These are phyloP conservation scores for Madurella mycetomatis DNA, from an alignment of 2,329 filamentous ascomycete species.

Conservation along the genomic window DNA sequence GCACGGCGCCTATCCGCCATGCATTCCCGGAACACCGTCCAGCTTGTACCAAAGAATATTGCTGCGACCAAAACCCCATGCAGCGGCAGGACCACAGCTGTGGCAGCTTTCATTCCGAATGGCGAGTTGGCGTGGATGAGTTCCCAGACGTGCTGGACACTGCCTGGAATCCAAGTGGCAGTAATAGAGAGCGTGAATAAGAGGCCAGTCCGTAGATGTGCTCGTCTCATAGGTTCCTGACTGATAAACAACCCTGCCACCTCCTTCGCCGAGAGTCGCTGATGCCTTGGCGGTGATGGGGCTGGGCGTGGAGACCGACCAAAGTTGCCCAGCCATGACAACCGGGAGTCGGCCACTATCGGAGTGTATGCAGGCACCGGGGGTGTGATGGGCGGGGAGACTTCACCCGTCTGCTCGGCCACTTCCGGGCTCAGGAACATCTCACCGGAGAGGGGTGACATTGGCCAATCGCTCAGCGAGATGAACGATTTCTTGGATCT, in stretches of 20 bases:
- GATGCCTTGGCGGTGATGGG: background rate
- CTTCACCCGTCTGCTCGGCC: background rate
- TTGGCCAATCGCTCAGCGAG: background rate
- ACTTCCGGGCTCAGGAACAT: background rate
- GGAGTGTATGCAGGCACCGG: background rate
- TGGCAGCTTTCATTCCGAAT: conserved; percentile 11
- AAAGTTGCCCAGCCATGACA: background rate
- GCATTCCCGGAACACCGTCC: conserved; percentile 6
- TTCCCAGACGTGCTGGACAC: conserved; percentile 10
- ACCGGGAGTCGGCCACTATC: background rate
- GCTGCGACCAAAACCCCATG: conserved; percentile 20
- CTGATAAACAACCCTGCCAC: background rate
- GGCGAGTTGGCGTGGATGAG: conserved; percentile 6
- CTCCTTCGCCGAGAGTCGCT: background rate
- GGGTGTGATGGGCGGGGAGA: background rate
- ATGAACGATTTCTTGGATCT: background rate
- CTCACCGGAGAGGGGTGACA: background rate
- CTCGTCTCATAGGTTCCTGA: background rate
- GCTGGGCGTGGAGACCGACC: background rate
- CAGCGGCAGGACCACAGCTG: conserved; percentile 13
- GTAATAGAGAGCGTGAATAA: conserved; percentile 15
- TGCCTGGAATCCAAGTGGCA: conserved; percentile 18
- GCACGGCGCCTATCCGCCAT: background rate
- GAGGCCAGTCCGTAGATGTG: background rate
- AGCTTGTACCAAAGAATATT: conserved; percentile 18